Evolutionary conservation across 306 rosid genomes (phyloP), one percentile per base, ranked within the genome.

Genomic region (Nissolia schottii): DNA sequence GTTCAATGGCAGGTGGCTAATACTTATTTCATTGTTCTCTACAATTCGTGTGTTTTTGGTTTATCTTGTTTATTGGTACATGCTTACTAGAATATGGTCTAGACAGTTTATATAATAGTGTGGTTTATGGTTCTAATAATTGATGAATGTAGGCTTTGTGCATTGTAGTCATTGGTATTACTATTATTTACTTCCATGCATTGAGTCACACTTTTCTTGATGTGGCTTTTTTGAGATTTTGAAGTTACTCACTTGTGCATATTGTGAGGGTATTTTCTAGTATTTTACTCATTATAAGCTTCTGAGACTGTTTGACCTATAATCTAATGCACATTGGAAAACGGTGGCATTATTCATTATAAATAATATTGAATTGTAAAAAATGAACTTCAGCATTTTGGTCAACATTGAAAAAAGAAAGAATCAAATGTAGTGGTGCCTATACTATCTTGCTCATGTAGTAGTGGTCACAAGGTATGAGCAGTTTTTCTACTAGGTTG

Each of bases 391-490:
- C 7, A 41, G 70, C 84, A 79, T 50, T 75, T 22, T 65, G 63
- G 68, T 51, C 12, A 46, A 65, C 29, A 56, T 43, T 14, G 34
- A 62, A 63, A 40, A 62, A 63, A 40, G 31, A 63, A 69, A 61
- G 4, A 70, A 67, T 60, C 34, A 67, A 74, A 79, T 66, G 18
- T 65, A 11, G 53, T 19, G 70, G 62, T 76, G 19, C 83, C 81
- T 76, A 79, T 34, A 67, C 75, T 43, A 46, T 49, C 48, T 71
- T 15, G 77, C 74, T 67, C 75, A 40, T 75, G 46, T 76, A 62
- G 68, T 49, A 54, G 62, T 59, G 79, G 83, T 82, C 81, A 65
- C 74, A 43, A 37, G 76, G 19, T 73, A 77, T 83, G 82, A 80
- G 53, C 85, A 73, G n/a, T n/a, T n/a, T 77, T n/a, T 65, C 40